phyloP scores from a whole-genome alignment of 768 basidiomycete species.

The Termitomyces sp. region DNA sequence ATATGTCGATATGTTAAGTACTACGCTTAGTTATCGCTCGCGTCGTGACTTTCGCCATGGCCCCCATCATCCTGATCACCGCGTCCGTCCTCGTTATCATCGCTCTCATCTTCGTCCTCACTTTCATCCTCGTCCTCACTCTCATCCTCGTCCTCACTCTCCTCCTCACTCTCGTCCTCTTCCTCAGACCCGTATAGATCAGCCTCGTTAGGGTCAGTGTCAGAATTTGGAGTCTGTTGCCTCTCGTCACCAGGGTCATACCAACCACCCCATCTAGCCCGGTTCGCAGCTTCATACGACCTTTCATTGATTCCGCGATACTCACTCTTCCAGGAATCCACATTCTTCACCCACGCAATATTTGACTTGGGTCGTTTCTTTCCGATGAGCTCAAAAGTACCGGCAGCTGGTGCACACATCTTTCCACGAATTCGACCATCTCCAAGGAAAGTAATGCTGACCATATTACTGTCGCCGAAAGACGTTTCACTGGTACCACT shows the following conservation, averaged over 20 bases:
- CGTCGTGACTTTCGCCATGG: neutral
- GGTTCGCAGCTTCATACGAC: slow-evolving; percentile 18
- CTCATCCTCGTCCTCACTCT: too few species aligned
- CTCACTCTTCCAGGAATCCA: slow-evolving; percentile 22
- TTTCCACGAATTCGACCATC: slow-evolving; percentile 20
- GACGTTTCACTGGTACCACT: slow-evolving; percentile 16
- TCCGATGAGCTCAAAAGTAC: slow-evolving; percentile 21
- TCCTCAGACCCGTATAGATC: neutral
- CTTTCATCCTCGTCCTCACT: too few species aligned
- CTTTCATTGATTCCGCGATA: slow-evolving; percentile 22
- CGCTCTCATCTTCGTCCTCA: too few species aligned
- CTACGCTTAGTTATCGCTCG: too few species aligned
- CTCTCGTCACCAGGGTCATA: slow-evolving; percentile 13
- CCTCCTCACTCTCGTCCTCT: neutral
- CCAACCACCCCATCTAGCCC: slow-evolving; percentile 21
- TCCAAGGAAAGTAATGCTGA: slow-evolving; percentile 22
- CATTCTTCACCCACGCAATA: slow-evolving; percentile 7
- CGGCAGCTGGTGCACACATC: slow-evolving; percentile 17
- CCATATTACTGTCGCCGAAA: slow-evolving; percentile 18
- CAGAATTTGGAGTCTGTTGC: slow-evolving; percentile 15
- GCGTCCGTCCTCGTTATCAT: too few species aligned
- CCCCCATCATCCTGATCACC: too few species aligned
- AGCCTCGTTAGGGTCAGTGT: slow-evolving; percentile 11
- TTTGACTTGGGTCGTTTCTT: slow-evolving; percentile 11
- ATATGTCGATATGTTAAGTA: too few species aligned